Base-by-base conservation (phyloP, 2,329 filamentous ascomycete genomes). In the Cladobotryum mycophilum region DNA sequence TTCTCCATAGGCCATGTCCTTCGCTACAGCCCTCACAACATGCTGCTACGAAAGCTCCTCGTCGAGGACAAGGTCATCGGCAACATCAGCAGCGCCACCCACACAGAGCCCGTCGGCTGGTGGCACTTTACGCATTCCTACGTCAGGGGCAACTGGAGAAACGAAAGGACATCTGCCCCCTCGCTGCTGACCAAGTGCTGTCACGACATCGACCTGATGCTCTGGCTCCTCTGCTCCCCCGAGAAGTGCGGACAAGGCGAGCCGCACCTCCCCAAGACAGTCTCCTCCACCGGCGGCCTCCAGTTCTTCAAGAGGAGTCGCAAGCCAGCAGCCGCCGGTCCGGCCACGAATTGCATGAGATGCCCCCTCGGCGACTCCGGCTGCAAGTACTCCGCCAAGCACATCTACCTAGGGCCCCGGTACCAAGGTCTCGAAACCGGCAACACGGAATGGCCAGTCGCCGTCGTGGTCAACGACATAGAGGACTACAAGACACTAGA, bases 1-100 rank as follows among this genome's bases (percentile, higher is more conserved):
- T 95, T 97, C 66, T 90, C 89, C 1, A 89, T 97, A 51, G 92
- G 93, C 12, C 93, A 99, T 69, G 93, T 99, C 13, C 73, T 99
- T 51, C 80, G 92, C 35, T 97, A 97, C 68, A 95, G 86, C 60
- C 91, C 91, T 9, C 91, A 96, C 67, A 97, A 97, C 64, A 86
- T 89, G 67, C 72, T 92, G 50, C 76, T 99, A 25, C 82, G 90
- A 45, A 84, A 86, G 63, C 72, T 97, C 14, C 75, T 97, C 5
- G 76, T 90, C 1, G 78, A 86, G 56, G 82, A 95, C 47, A 77
- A 78, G 12, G 80, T 84, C 12, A 85, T 99, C 61, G 93, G 93
- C 6, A 87, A 96, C 49, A 75, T 96, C 30, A 73, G 95, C 47
- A 92, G 87, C 37, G 77, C 96, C 37, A 88, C 95, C 56, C 93